Conservation (phyloP, 164 flowering plant species). For the Umbellularia californica region DNA sequence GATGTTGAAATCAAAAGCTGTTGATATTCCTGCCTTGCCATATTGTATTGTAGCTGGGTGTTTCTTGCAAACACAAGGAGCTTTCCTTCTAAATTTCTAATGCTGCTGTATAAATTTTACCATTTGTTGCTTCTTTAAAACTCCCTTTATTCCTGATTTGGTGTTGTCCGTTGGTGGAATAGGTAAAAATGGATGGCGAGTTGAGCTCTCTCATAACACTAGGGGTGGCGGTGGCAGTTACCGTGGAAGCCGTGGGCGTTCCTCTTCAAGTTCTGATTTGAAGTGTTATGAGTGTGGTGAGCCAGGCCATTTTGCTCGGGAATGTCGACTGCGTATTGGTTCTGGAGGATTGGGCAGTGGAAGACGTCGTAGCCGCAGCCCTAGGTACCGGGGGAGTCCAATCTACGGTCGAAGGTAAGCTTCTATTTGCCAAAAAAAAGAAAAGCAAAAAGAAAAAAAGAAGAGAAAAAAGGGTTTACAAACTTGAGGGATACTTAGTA, state of each 20-base stretch:
- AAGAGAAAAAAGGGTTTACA: too few relatives aligned
- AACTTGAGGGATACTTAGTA: too few relatives aligned
- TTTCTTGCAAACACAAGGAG: too few relatives aligned
- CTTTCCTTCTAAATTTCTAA: too few relatives aligned
- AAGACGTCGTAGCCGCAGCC: slow-evolving; percentile 75
- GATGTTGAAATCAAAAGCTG: not conserved
- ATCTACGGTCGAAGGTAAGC: slow-evolving; percentile 84
- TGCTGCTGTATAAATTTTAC: too few relatives aligned
- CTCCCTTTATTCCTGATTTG: not conserved
- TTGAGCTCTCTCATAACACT: slow-evolving; percentile 86
- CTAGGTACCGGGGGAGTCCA: slow-evolving; percentile 78
- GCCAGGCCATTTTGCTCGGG: slow-evolving; percentile 95
- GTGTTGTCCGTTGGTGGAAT: not conserved
- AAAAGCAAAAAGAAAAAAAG: too few relatives aligned
- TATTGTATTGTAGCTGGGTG: not conserved
- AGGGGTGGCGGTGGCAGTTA: slow-evolving; percentile 59
- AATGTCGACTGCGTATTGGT: slow-evolving; percentile 72
- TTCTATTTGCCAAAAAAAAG: too few relatives aligned
- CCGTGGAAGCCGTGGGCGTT: slow-evolving; percentile 61
- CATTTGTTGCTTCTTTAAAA: too few relatives aligned
- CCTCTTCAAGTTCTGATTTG: slow-evolving; percentile 76
- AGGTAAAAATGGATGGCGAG: slow-evolving; percentile 97
- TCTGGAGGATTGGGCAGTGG: slow-evolving; percentile 34
- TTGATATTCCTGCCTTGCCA: not conserved
- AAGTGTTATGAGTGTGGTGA: slow-evolving; percentile 98